Base-by-base conservation (phyloP, 2,329 filamentous ascomycete genomes). In the Pseudogymnoascus pannorum region DNA sequence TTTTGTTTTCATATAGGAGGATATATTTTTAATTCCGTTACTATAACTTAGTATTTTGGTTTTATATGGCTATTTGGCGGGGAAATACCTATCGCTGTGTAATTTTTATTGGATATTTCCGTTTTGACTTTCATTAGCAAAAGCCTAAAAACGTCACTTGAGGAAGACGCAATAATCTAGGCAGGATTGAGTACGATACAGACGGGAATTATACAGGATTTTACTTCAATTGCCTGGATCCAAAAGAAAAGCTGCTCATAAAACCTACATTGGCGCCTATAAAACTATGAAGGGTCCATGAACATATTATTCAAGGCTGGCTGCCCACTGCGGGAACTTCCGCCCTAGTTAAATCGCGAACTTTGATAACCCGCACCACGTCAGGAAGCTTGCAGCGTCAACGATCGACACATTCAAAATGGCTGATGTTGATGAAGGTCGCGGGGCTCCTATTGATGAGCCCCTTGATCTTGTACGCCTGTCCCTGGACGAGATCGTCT, bases 381-480 rank as follows among this genome's bases (percentile, higher is more conserved):
- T 22, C 44, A 51, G 44, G 24, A 51, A 51, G 44, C 44, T 51
- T 29, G 12, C 24, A 29, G 44, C 44, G 24, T 51, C 44, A 51
- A 51, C 44, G 44, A 51, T 51, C 44, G 44, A 51, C 44, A 51
- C n/a, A 29, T 29, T 51, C 44, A 51, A 5, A 51, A 97, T 97
- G 92, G 89, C 92, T 69, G 92, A 96, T 76, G 83, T 81, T 66
- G 90, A 89, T 72, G 89, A 92, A 72, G 85, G 87, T 67, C 80
- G 84, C 62, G 74, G 80, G 59, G 80, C 81, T 68, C 83, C 89
- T 62, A 89, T 92, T 62, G 87, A 92, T 60, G 93, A 99, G 79
- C 93, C 95, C 61, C 88, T 99, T 72, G 94, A 97, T 75, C 86
- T 99, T 42, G 94, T 99, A 68, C 91, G 92, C 68, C 85, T 99